Percentiles rank a stretch among this genome's conserved stretches.
Evolutionary conservation across 2,329 filamentous ascomycete genomes (phyloP).

Genomic region (Thermoascus crustaceus): DNA sequence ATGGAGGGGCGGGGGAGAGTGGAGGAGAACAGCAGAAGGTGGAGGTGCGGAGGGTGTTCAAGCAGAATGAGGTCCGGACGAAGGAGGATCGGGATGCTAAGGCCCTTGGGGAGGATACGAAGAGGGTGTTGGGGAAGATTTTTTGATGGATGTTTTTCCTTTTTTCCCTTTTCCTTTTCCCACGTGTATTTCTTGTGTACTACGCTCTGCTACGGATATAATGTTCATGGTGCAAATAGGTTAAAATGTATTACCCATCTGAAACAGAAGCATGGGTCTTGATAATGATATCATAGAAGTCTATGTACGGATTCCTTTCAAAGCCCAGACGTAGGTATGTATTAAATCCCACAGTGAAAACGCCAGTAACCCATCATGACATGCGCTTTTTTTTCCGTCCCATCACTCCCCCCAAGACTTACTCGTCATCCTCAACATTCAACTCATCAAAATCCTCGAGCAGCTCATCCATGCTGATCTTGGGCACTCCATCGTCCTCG

Average conservation of each 20-base stretch:
- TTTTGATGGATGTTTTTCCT: constrained; percentile 21
- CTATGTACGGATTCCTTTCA: constrained; percentile 3
- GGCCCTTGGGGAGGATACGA: constrained; percentile 30
- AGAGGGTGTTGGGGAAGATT: constrained; percentile 40
- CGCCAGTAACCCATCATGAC: background rate
- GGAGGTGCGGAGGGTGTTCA: constrained; percentile 30
- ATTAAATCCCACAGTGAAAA: background rate
- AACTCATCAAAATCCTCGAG: constrained; percentile 92
- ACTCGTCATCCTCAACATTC: constrained; percentile 50
- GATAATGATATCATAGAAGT: too few species aligned
- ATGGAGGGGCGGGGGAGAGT: constrained; percentile 8
- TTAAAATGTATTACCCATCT: too few species aligned
- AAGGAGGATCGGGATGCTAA: constrained; percentile 17
- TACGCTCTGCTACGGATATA: background rate
- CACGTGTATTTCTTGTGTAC: background rate
- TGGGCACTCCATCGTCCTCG: constrained; percentile 56
- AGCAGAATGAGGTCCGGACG: constrained; percentile 33
- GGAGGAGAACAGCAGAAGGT: constrained; percentile 9
- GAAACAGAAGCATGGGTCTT: too few species aligned
- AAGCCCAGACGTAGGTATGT: background rate
- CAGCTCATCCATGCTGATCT: constrained; percentile 70
- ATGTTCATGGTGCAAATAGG: background rate
- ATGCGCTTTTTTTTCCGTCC: too few species aligned
- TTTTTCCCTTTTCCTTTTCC: background rate
- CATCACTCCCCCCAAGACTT: too few species aligned